Base-by-base conservation (phyloP, 2,329 filamentous ascomycete genomes). In the Stemphylium lycopersici region DNA sequence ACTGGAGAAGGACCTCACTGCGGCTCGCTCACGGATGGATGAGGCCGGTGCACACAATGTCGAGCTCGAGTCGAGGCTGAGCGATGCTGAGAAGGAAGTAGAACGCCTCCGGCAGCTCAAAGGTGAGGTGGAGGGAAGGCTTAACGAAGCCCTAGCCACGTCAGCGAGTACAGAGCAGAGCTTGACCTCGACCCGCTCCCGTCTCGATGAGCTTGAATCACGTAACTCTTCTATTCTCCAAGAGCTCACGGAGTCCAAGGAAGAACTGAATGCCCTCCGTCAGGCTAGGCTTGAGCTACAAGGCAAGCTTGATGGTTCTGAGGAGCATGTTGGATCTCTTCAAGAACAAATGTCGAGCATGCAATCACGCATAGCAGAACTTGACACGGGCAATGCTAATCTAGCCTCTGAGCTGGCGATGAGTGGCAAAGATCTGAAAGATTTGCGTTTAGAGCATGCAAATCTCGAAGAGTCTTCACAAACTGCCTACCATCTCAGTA, bases 1-100 rank as follows among this genome's bases (percentile, higher is more conserved):
- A 20, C 56, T 72, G 7, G 62, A 68, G 24, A 49, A 56, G 2
- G 58, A 65, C 36, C 59, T 70, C 20, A 48, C 20, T 15, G 45
- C 53, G 5, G 57, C 56, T 20, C 55, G 51, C 13, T 62, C 58
- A 13, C 51, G 37, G 16, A 46, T 65, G 20, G 46, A 34, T 12
- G 39, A 61, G 20, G 54, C 52, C 24, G 56, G 65, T 32, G 48
- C 39, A 18, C 56, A 63, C n/a, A 62, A 62, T 18, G 41, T 47
- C 2, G 46, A 48, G 18, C 60, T 68, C 2, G 51, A 52, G 8
- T 49, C 51, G 4, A 56, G 54, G 18, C 37, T 69, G 8, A 50
- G 51, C 15, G 34, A 53, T 3, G 46, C 39, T 0, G 42, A 52
- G 4, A 26, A 46, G 13, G 63, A 66, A 44, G 49, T 71, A 5